These are phyloP conservation scores for Camelina hispida DNA, from an alignment of 345 rosid genomes.

Conservation along the genomic window DNA sequence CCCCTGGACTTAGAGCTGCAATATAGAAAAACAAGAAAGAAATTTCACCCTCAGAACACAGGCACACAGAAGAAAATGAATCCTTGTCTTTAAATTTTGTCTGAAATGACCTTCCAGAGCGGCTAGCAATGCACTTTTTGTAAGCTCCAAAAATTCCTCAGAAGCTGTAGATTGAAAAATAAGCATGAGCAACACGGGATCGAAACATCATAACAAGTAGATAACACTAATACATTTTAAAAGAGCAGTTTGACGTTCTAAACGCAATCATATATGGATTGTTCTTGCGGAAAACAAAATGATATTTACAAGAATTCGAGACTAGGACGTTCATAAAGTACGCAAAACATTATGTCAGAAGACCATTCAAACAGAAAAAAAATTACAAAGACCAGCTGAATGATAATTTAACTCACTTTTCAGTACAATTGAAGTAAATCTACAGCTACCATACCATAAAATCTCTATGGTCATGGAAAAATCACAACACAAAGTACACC, in stretches of 20 bases:
- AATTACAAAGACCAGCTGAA: background rate
- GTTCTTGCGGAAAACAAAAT: background rate
- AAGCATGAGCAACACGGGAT: background rate
- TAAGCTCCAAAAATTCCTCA: slow-evolving; percentile 96
- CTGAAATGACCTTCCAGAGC: slow-evolving; percentile 78
- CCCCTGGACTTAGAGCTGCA: slow-evolving; percentile 88
- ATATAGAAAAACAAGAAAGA: slow-evolving; percentile 16
- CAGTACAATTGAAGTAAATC: background rate
- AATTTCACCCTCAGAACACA: slow-evolving; percentile 25
- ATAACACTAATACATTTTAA: background rate
- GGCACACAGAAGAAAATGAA: slow-evolving; percentile 5
- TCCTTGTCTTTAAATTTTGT: slow-evolving; percentile 20
- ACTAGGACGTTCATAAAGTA: background rate
- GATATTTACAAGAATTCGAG: slow-evolving; percentile 2
- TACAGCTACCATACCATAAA: background rate
- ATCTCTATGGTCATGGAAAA: background rate
- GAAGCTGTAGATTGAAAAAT: slow-evolving; percentile 63
- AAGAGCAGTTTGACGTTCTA: background rate
- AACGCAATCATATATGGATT: background rate
- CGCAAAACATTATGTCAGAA: background rate
- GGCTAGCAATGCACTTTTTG: slow-evolving; percentile 90
- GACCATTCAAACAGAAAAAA: background rate
- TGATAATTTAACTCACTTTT: no score
- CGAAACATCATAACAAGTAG: background rate
- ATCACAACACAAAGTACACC: no score